phyloP scores from a whole-genome alignment of 75 land plant genomes.

The Selaginella tamariscina region DNA sequence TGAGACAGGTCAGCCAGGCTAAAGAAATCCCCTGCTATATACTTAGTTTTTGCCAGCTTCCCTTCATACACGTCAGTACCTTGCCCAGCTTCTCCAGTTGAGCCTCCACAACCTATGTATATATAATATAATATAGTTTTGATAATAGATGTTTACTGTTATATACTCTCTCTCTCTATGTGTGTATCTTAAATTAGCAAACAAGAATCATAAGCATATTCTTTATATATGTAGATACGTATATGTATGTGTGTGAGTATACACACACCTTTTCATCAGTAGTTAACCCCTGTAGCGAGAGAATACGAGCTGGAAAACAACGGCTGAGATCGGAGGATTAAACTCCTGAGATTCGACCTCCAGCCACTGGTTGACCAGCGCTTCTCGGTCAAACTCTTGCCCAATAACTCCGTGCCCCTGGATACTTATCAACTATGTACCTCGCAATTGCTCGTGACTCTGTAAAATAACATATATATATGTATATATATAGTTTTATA shows the following conservation, averaged over 20 bases:
- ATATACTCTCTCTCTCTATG: too few relatives aligned
- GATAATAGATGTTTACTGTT: too few relatives aligned
- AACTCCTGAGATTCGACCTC: conserved; percentile 42
- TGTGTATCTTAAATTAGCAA: too few relatives aligned
- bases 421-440: conserved; percentile 35
- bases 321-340: conserved; percentile 21
- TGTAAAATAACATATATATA: conserved; percentile 7
- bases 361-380: conserved; percentile 50
- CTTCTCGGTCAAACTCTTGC: too few relatives aligned
- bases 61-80: conserved; percentile 45
- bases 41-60: too few relatives aligned
- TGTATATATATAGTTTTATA: background rate
- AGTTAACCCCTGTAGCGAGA: conserved; percentile 23
- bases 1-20: conserved; percentile 40
- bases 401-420: conserved; percentile 19
- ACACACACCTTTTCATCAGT: too few relatives aligned
- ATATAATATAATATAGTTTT: background rate
- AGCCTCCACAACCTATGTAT: conserved; percentile 17
- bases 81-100: conserved; percentile 31
- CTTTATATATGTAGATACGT: background rate
- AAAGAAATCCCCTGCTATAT: too few relatives aligned
- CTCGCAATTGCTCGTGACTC: conserved; percentile 48
- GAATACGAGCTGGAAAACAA: conserved; percentile 24
- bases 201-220: conserved; percentile 18
- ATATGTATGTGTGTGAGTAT: background rate